Evolutionary conservation across 2,329 filamentous ascomycete species (phyloP).

Genomic region (Monosporascus sp.): DNA sequence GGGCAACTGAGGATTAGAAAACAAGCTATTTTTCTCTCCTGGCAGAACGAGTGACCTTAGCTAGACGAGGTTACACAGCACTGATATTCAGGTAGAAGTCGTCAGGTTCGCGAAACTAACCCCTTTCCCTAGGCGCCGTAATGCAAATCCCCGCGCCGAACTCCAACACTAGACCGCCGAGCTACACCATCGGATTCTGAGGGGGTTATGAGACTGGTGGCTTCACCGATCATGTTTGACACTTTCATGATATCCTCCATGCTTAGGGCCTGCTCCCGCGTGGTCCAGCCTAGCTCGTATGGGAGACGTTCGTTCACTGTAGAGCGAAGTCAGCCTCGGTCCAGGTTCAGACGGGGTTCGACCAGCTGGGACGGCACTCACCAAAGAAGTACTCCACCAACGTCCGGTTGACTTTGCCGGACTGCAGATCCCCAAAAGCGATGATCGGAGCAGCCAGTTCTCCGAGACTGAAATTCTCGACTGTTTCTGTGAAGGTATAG

Average conservation of each 20-base stretch:
- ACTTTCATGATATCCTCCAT: neutral
- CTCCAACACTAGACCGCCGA: no score
- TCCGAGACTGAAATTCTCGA: slow-evolving; percentile 33
- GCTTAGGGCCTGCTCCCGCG: neutral
- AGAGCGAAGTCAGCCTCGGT: neutral
- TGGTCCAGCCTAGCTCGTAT: neutral
- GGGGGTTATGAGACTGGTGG: neutral
- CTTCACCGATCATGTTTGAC: neutral
- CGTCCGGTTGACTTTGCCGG: slow-evolving; percentile 26
- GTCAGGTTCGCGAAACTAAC: no score
- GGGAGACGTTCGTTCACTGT: neutral
- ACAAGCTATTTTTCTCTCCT: no score
- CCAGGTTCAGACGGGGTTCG: neutral
- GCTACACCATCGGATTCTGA: no score
- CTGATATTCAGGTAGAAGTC: no score
- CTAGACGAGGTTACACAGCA: no score
- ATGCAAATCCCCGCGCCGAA: no score
- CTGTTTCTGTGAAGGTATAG: slow-evolving; percentile 34
- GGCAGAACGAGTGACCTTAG: no score
- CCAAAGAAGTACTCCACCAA: slow-evolving; percentile 30
- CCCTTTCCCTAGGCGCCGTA: no score
- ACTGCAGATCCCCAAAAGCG: slow-evolving; percentile 31
- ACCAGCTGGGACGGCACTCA: slow-evolving; percentile 7
- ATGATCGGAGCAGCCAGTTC: slow-evolving; percentile 36
- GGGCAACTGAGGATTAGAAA: no score